phyloP scores from a whole-genome alignment of 2,329 filamentous ascomycete species.

The Tolypocladium capitatum region DNA sequence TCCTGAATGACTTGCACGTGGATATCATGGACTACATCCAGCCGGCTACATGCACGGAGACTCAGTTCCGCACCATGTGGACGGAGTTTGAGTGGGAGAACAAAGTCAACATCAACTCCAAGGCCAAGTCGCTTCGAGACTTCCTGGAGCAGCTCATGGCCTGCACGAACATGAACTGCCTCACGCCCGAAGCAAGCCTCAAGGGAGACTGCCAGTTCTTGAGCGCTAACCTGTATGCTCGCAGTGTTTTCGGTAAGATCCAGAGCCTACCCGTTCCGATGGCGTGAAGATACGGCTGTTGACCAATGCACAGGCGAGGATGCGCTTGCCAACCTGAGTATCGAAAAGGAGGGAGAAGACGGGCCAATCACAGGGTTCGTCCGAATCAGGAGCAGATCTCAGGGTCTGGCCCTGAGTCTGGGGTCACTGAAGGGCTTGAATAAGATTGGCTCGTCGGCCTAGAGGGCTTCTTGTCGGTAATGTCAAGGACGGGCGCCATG shows the following conservation, averaged over 20 bases:
- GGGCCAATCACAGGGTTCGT: constrained; percentile 95
- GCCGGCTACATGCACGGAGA: constrained; percentile 90
- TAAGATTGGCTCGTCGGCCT: constrained; percentile 45
- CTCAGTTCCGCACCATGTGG: constrained; percentile 99
- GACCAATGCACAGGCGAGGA: constrained; percentile 66
- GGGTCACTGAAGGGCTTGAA: constrained; percentile 91
- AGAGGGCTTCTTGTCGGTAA: not conserved
- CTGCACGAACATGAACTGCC: constrained; percentile 95
- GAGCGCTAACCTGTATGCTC: constrained; percentile 90
- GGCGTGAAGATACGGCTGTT: constrained; percentile 4
- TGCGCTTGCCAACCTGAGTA: constrained; percentile 90
- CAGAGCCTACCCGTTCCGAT: not conserved
- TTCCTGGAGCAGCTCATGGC: constrained; percentile 95
- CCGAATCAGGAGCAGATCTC: constrained; percentile 90
- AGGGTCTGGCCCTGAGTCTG: constrained; percentile 85
- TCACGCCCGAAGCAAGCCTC: constrained; percentile 90
- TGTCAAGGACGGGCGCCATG: not conserved
- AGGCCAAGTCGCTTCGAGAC: constrained; percentile 79
- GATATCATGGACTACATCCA: constrained; percentile 99
- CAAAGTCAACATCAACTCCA: constrained; percentile 99
- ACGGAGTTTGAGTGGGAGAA: constrained; percentile 99
- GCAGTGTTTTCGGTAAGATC: constrained; percentile 88
- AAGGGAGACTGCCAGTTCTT: constrained; percentile 97
- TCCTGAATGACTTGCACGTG: constrained; percentile 93
- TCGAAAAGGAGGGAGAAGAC: constrained; percentile 92